Base-by-base conservation (phyloP, 1,284 basidiomycete genomes). In the Pseudozyma tsukubaensis region DNA sequence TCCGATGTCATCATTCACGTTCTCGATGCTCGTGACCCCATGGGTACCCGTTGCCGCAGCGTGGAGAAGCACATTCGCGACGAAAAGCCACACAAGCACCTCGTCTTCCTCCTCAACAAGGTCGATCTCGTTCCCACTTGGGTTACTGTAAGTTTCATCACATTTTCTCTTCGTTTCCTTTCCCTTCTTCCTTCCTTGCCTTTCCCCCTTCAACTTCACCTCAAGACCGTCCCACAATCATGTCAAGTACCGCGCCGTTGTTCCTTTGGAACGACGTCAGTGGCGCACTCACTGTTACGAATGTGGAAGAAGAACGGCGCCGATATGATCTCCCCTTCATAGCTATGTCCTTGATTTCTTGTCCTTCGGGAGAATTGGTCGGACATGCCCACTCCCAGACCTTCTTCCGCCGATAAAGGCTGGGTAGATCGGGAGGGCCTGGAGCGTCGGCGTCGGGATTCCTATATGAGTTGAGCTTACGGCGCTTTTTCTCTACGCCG, bases 101-200 rank as follows among this genome's bases (percentile, higher is more conserved):
- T 99, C 65, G 93, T 99, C 16, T 91, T 97, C 69, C 89, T 99
- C 50, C 90, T 99, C 78, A 99, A 99, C 88, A 99, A 99, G 87
- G 97, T 97, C 84, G 96, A 98, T 86, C 87, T 99, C 52, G 95
- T 99, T 10, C 97, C 96, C 6, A 97, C 94, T 77, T 99, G 97
- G 97, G 96, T 97, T 47, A 97, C 96, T 34, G 95, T 97, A 86
- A 87, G 93, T 89, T 42, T 48, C 50, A 34, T 40, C 16, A 19
- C 11, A 24, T 1, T 47, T 36, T 29, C 43, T 42, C 48, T 44
- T 49, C 42, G 18, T 36, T 57, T 34, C 39, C 40, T 53, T 59
- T 14, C 43, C 39, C 36, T 40, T 47, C 36, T 35, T 50, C 29
- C 44, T 50, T 64, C 44, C 44, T 11, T 24, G 16, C 55, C 8